Conservation (phyloP, 1,284 basidiomycete genomes). For the Rhodotorula sp. region DNA sequence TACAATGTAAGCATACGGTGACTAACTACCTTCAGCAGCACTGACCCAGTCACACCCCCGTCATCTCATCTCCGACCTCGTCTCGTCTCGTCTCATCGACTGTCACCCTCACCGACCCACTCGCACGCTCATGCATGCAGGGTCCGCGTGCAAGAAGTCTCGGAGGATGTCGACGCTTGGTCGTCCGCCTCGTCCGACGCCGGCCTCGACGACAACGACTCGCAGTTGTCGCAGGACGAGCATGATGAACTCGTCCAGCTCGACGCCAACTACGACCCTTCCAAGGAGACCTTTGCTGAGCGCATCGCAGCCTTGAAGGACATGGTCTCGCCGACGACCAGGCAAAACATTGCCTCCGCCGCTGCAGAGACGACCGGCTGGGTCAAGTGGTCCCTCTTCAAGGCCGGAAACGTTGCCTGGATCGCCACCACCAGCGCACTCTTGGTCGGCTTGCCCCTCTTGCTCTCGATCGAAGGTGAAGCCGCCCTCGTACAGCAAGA, state of each 20-base stretch:
- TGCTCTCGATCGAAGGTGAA: constrained; percentile 92
- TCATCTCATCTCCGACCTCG: neutral
- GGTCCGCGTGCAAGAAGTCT: constrained; percentile 13
- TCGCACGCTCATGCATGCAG: neutral
- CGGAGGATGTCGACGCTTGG: constrained; percentile 9
- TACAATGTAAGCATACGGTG: no score
- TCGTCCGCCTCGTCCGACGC: constrained; percentile 38
- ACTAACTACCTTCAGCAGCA: no score
- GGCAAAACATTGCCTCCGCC: constrained; percentile 67
- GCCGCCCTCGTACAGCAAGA: constrained; percentile 91
- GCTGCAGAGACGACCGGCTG: constrained; percentile 62
- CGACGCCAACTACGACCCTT: constrained; percentile 39
- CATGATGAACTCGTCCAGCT: constrained; percentile 22
- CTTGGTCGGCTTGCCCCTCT: constrained; percentile 87
- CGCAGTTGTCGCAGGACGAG: constrained; percentile 58
- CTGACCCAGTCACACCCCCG: no score
- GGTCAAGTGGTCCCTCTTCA: constrained; percentile 57
- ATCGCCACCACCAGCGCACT: constrained; percentile 89
- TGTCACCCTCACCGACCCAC: neutral
- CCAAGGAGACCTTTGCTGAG: constrained; percentile 75
- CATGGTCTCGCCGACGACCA: constrained; percentile 87
- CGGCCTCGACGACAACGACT: constrained; percentile 64
- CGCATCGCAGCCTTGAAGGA: constrained; percentile 87
- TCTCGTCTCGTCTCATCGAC: neutral
- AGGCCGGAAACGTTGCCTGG: constrained; percentile 87